Evolutionary conservation across 2,329 filamentous ascomycete genomes (phyloP), one percentile per base, ranked within the genome.

Genomic region (Alternaria gansuensis): DNA sequence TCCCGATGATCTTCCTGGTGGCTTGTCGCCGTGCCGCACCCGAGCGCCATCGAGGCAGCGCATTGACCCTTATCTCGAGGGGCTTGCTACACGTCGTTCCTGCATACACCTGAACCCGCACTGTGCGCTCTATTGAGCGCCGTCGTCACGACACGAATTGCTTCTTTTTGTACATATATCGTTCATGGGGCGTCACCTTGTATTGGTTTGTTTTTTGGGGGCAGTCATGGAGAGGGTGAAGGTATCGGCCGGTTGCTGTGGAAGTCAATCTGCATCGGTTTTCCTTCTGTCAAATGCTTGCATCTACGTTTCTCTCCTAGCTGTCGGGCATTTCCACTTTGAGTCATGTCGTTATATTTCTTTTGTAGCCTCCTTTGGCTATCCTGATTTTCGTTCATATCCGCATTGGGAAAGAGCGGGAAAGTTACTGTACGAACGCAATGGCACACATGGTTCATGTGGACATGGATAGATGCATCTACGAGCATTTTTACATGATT

Each of bases 91-190:
- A 49, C 41, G 36, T 46, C 45, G 21, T 33, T 40, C 41, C 36
- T 50, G 51, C 46, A 40, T 51, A 62, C 58, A 60, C 45, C 49
- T 44, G 44, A 49, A 55, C 60, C 53, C 41, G 60, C 59, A 44
- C 61, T 58, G 68, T 60, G 54, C 50, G 45, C 50, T n/a, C 33
- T 24, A 21, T 48, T 28, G 51, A 51, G 60, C 48, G 62, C 37
- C 52, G 44, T 52, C 55, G 24, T 54, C 39, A 48, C 53, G 59
- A 62, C 53, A 37, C 31, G 50, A 37, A 63, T 55, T 52, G 44
- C 34, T 54, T 65, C 61, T 60, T 67, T 61, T 44, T 74, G 72
- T 74, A 74, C 65, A 73, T 68, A 55, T 67, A 67, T 65, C 64
- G 60, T 60, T 59, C 64, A 53, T 55, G 58, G 51, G 60, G 59